Evolutionary conservation across 2,329 filamentous ascomycete genomes (phyloP).

Genomic region (Bisporella sp.): DNA sequence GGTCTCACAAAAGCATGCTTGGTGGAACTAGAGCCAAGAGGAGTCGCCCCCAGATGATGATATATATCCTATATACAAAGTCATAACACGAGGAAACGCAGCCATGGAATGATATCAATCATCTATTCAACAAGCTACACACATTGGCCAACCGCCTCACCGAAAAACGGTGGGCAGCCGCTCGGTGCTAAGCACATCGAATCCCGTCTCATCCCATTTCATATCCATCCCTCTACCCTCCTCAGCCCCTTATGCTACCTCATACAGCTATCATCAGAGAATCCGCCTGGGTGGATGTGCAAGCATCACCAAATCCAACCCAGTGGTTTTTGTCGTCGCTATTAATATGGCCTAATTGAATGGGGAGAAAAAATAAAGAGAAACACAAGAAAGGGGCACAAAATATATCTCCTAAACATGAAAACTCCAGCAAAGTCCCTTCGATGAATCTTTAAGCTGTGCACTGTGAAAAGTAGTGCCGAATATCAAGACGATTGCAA

Average conservation of each 20-base stretch:
- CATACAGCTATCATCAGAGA: neutral
- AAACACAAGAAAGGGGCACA: neutral
- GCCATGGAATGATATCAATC: neutral
- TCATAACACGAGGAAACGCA: neutral
- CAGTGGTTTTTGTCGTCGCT: constrained; percentile 5
- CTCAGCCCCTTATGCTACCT: neutral
- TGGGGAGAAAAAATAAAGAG: constrained; percentile 3
- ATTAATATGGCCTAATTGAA: constrained; percentile 16
- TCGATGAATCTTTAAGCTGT: no score
- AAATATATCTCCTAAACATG: no score
- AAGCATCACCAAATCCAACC: neutral
- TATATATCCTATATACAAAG: no score
- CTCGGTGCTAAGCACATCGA: no score
- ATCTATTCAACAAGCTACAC: neutral
- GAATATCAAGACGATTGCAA: constrained; percentile 8
- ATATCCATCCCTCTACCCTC: neutral
- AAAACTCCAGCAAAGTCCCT: no score
- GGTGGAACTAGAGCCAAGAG: neutral
- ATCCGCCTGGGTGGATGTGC: no score
- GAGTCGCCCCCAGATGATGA: neutral
- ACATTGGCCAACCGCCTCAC: neutral
- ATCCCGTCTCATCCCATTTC: neutral
- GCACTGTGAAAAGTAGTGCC: no score
- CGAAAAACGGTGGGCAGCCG: neutral
- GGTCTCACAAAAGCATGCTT: neutral